These are phyloP conservation scores for Pascua sp. DNA, from an alignment of 1,284 basidiomycete genomes.

Conservation along the genomic window DNA sequence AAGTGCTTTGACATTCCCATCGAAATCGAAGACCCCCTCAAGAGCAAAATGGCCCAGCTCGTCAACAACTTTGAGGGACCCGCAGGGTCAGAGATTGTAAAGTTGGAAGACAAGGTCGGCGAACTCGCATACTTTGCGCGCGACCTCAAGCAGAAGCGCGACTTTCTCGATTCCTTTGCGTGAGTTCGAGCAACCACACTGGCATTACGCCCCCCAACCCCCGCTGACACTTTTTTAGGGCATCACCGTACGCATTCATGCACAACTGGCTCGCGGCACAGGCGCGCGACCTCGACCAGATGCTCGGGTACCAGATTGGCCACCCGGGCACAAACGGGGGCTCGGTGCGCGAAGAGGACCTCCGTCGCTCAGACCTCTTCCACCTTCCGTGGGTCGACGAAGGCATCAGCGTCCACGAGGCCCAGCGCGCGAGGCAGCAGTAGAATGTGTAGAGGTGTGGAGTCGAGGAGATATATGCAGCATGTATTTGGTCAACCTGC, in stretches of 20 bases:
- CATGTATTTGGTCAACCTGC: too few species aligned
- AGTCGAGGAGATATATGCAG: too few species aligned
- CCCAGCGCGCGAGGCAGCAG: constrained; percentile 22
- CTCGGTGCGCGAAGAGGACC: constrained; percentile 75
- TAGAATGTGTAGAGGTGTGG: background rate
- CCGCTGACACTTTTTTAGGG: constrained; percentile 22
- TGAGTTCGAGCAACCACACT: constrained; percentile 20
- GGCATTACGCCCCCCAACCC: too few species aligned
- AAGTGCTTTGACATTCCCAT: constrained; percentile 83
- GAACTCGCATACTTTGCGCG: constrained; percentile 75
- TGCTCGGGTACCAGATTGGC: constrained; percentile 73
- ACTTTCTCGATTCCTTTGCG: constrained; percentile 81
- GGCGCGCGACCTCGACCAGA: constrained; percentile 79
- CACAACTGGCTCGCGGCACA: constrained; percentile 88
- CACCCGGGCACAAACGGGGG: constrained; percentile 55
- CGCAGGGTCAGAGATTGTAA: constrained; percentile 61
- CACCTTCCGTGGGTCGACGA: constrained; percentile 71
- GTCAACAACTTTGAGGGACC: constrained; percentile 69
- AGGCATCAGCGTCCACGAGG: constrained; percentile 48
- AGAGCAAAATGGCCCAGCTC: constrained; percentile 70
- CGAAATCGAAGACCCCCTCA: constrained; percentile 80
- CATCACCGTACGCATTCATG: constrained; percentile 61
- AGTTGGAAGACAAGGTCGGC: constrained; percentile 84
- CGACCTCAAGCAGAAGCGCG: constrained; percentile 77
- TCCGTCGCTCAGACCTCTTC: constrained; percentile 85